Base-by-base conservation (phyloP, 352 stramenopile genomes). In the Phytophthora gonapodyides region DNA sequence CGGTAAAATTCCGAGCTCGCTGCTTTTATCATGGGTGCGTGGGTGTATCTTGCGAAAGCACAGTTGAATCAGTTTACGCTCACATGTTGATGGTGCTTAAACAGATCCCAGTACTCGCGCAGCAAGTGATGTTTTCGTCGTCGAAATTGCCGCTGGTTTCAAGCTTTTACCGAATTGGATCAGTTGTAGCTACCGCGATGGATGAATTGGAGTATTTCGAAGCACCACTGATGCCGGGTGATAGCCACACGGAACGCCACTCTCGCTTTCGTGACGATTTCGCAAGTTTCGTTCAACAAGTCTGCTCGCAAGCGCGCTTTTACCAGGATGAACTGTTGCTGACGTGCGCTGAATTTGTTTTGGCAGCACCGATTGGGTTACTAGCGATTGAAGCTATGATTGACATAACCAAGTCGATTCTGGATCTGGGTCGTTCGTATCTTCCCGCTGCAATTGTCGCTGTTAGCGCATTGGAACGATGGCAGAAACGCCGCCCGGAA, bases 311-410 rank as follows among this genome's bases (percentile, higher is more conserved):
- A 55, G 63, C 88, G 27, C 78, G 67, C 7, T 90, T 89, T 59
- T 92, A 91, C 62, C 82, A 88, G 55, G 82, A 93, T 48, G 86
- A 95, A 24, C 50, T 93, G 16, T 69, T 93, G 17, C 73, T 93
- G 35, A 75, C 81, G 5, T 76, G 69, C 19, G 69, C 76, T 13
- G 68, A 80, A 31, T 91, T 86, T 61, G 73, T 91, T 17, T 69
- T 95, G 15, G 57, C 70, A 33, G 70, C 83, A 11, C 84, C 86
- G 6, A 38, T 78, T 12, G 46, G 37, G 30, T 48, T 91, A n/a
- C 49, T 86, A 15, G 33, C 44, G 8, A 54, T 78, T 17, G 45
- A 75, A 15, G 53, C 54, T 15, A 69, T 78, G 24, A 38, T 69
- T 33, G 65, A 58, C 19, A 77, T 77, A 4, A 27, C 92, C 17